Percentiles rank a stretch among this genome's conserved stretches.
phyloP scores from a whole-genome alignment of 768 basidiomycete genomes.

The Tremella fuciformis region DNA sequence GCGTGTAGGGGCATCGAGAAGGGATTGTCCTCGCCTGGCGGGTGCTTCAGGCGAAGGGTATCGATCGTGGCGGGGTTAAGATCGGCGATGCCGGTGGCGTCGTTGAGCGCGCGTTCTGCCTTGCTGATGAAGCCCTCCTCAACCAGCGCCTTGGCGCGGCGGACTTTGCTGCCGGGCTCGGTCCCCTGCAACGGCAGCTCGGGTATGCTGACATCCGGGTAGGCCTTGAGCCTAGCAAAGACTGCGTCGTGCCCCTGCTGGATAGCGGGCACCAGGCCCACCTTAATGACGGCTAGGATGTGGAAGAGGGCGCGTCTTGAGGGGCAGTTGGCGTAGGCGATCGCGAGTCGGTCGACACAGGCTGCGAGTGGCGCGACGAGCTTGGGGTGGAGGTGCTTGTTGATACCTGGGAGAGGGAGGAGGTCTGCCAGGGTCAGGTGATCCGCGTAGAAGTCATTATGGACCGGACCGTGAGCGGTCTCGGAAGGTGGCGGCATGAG shows the following conservation, averaged over 20 bases:
- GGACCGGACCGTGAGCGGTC: no score
- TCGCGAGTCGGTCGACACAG: neutral
- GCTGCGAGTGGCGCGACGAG: neutral
- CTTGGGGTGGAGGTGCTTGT: neutral
- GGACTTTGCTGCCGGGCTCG: no score
- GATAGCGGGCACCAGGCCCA: neutral
- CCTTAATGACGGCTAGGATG: neutral
- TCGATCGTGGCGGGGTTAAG: slow-evolving; percentile 3
- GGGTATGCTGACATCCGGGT: neutral
- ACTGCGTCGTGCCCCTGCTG: neutral
- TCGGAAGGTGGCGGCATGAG: no score
- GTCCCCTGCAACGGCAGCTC: no score
- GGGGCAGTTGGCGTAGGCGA: neutral
- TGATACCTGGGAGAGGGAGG: neutral
- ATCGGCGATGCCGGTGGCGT: neutral
- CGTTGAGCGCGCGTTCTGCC: slow-evolving; percentile 5
- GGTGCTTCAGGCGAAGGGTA: slow-evolving; percentile 6
- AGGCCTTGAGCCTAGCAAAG: neutral
- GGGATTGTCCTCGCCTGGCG: neutral
- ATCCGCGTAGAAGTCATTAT: no score
- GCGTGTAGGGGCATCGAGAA: slow-evolving; percentile 12
- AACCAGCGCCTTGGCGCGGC: slow-evolving; percentile 9
- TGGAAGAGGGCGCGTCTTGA: neutral
- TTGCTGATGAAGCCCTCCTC: slow-evolving; percentile 8
- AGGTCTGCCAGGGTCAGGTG: slow-evolving; percentile 1